Base-by-base conservation (phyloP, 2,329 filamentous ascomycete genomes). In the Ophiostoma sp. region DNA sequence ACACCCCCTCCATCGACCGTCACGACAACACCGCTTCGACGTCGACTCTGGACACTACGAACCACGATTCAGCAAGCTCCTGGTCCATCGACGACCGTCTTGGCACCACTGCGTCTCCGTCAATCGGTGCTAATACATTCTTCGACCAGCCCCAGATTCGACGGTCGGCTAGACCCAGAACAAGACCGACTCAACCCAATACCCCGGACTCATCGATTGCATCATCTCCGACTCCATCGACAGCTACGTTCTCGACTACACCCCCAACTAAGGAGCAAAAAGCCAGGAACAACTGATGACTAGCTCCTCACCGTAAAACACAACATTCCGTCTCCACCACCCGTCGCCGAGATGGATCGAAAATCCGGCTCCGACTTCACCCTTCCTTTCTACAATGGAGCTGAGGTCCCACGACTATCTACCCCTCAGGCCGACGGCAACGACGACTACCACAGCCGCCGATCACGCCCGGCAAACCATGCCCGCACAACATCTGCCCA, bases 401-500 rank as follows among this genome's bases (percentile, higher is more conserved):
- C 62, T 36, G 8, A 49, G 38, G 58, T 71, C 12, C 62, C 72
- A 44, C 65, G 68, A 47, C 47, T 73, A 5, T 68, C 69, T 3
- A 71, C 68, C 5, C 69, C 66, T 4, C 64, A 68, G 18, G 38
- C 44, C 36, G 63, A 64, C 66, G 16, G 5, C 60, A 62, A 45
- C 65, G 70, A 68, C 52, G 69, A 70, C 42, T 66, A 69, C 68
- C 69, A 71, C 11, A 64, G 69, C 52, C 68, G 71, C 14, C 72
- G 71, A 16, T 68, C 72, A 14, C 68, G 69, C 49, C 12, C 71
- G 16, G 36, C 69, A 4, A 69, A 71, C 60, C 73, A 74, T 63
- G 64, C 63, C 41, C 73, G 74, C 72, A 75, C 71, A n/a, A 67
- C 71, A 14, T 70, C 69, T 58, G 67, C 68, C 12, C 73, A 86